phyloP scores from a whole-genome alignment of 768 basidiomycete species.

The Auriscalpium orientale region DNA sequence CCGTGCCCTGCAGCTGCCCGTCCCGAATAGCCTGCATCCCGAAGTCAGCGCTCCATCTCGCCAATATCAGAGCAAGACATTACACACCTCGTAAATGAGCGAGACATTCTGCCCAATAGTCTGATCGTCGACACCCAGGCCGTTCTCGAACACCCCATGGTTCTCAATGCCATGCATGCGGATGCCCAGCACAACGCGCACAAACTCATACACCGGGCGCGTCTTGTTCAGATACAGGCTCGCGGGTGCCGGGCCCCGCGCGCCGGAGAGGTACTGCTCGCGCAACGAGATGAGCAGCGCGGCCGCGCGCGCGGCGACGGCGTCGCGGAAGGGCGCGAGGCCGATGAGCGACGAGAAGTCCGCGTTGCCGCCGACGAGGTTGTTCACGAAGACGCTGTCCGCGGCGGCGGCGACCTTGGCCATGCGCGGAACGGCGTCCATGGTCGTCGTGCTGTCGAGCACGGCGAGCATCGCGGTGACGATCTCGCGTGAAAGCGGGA shows the following conservation, averaged over 20 bases:
- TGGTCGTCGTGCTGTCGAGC: conserved; percentile 59
- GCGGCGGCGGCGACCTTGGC: conserved; percentile 56
- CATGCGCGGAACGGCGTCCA: conserved; percentile 71
- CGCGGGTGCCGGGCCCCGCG: conserved; percentile 58
- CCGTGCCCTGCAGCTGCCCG: conserved; percentile 53
- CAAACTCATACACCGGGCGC: conserved; percentile 67
- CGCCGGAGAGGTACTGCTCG: conserved; percentile 49
- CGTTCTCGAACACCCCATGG: conserved; percentile 47
- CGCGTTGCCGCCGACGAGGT: conserved; percentile 26
- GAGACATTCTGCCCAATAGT: conserved; percentile 68
- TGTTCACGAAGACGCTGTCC: conserved; percentile 57
- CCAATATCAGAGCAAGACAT: background rate
- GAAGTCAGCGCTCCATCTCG: background rate
- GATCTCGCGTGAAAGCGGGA: conserved; percentile 30
- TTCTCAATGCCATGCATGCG: conserved; percentile 79
- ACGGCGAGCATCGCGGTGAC: conserved; percentile 37
- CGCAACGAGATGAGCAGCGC: conserved; percentile 42
- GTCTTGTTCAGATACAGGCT: conserved; percentile 60
- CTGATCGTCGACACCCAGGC: conserved; percentile 58
- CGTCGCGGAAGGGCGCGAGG: conserved; percentile 49
- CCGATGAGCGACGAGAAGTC: conserved; percentile 17
- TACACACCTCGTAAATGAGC: conserved; percentile 61
- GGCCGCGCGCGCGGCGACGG: conserved; percentile 41
- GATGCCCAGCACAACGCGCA: conserved; percentile 65
- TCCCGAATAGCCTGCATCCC: conserved; percentile 48